phyloP scores from a whole-genome alignment of 192 early-diverging fungal species.

The Neocallimastix lanati region DNA sequence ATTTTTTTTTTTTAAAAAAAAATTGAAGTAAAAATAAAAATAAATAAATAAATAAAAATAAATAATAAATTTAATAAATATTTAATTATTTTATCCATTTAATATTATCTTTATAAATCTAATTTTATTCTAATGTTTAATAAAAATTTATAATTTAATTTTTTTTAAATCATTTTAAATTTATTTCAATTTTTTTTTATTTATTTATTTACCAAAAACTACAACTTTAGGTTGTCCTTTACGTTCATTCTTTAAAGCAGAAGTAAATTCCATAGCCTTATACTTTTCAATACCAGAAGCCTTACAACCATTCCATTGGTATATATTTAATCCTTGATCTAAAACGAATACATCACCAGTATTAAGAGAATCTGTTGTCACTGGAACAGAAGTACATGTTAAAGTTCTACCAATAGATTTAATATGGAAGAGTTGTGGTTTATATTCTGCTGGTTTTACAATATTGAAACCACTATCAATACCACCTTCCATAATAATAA shows the following conservation, averaged over 20 bases:
- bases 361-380: conserved; percentile 30
- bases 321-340: conserved; percentile 43
- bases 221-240: conserved; percentile 28
- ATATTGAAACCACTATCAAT: conserved; percentile 55
- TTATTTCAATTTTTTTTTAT: too few species aligned
- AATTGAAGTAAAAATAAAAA: too few species aligned
- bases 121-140: too few species aligned
- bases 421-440: conserved; percentile 1
- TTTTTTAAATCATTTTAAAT: too few species aligned
- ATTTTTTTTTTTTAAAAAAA: too few species aligned
- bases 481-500: conserved; percentile 44
- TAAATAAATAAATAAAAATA: too few species aligned
- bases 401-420: neutral
- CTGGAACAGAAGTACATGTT: conserved; percentile 11
- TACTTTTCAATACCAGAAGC: conserved; percentile 44
- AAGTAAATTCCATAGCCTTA: conserved; percentile 46
- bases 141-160: neutral
- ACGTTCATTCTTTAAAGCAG: conserved; percentile 38
- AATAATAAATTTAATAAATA: too few species aligned
- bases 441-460: conserved; percentile 11
- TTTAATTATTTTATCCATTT: too few species aligned
- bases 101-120: too few species aligned
- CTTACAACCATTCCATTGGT: conserved; percentile 48
- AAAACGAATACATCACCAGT: conserved; percentile 61
- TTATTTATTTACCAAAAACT: conserved; percentile 50